These are phyloP conservation scores for Oryza meyeriana DNA, from an alignment of 176 grass and related monocot species.

Conservation along the genomic window DNA sequence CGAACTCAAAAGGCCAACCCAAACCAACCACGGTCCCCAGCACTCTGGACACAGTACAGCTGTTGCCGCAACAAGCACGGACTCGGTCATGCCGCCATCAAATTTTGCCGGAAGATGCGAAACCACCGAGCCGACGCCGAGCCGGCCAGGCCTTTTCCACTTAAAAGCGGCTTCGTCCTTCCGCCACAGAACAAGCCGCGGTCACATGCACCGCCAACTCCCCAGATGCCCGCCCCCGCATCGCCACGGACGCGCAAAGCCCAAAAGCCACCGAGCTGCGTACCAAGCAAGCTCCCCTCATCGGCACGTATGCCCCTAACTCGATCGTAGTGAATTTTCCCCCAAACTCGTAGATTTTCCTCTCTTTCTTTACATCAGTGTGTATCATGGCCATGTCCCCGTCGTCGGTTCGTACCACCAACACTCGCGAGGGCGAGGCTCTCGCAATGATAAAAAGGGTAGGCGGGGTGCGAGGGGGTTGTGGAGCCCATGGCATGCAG, in stretches of 20 bases:
- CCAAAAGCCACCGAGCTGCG: neutral
- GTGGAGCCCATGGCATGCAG: conserved; percentile 23
- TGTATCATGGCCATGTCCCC: neutral
- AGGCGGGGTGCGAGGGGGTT: neutral
- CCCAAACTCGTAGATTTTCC: neutral
- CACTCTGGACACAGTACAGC: neutral
- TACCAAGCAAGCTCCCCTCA: neutral
- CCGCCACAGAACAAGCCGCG: neutral
- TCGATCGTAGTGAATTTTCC: too few species aligned
- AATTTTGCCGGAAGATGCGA: conserved; percentile 21
- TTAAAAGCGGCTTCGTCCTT: neutral
- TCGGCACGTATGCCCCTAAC: too few species aligned
- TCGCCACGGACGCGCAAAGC: neutral
- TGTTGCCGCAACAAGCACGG: neutral
- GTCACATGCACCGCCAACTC: conserved; percentile 16
- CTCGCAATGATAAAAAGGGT: conserved; percentile 10
- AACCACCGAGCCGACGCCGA: neutral
- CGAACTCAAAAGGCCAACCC: neutral
- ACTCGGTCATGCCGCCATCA: neutral
- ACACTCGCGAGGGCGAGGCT: neutral
- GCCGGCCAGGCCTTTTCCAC: neutral
- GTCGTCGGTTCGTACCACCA: neutral
- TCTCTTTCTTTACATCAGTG: neutral
- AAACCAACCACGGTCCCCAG: neutral
- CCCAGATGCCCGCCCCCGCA: neutral